Evolutionary conservation across 306 rosid genomes (phyloP), one percentile per base, ranked within the genome.

Genomic region (Cucumis cinereus): DNA sequence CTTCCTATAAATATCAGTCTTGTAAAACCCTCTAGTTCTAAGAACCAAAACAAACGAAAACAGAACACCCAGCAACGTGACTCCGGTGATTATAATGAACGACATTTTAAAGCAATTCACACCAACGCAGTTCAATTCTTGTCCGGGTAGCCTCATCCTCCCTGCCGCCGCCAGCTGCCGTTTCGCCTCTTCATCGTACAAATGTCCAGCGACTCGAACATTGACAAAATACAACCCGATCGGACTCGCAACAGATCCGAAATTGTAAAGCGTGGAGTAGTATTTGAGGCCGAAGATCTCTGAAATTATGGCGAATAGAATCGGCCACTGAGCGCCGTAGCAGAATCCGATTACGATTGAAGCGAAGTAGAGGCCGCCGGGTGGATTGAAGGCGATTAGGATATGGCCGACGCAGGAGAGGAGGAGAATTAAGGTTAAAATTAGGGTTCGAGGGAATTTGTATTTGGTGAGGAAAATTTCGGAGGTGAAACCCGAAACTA

Each of bases 401-500:
- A 87, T 85, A 63, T 87, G 90, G 45, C 90, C 88, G 33, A 57
- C 78, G 74, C 90, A 87, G 24, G 90, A 83, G 22, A 87, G 6
- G 5, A 87, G 33, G 33, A 87, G 83, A 68, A 76, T 85, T 16
- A 87, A 54, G 8, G 90, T 87, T 10, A 87, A 80, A 49, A 87
- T 77, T 5, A 87, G 79, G 20, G 90, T 82, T 17, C 90, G 85
- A 16, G 90, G 90, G 78, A 85, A 74, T 26, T 77, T 83, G 84
- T 76, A 87, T n/a, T 56, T 73, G 20, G 52, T 22, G 10, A 87
- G 78, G 30, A 85, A 73, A 20, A 68, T 64, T 67, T 87, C 90
- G 0, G 90, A 87, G 20, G 9, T 79, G 74, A 87, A 87, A 30
- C 90, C 90, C 0, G 90, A 73, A 6, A 73, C 73, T 0, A 87